Conservation (phyloP, 176 grass and related monocot species). For the Musa acuminata region DNA sequence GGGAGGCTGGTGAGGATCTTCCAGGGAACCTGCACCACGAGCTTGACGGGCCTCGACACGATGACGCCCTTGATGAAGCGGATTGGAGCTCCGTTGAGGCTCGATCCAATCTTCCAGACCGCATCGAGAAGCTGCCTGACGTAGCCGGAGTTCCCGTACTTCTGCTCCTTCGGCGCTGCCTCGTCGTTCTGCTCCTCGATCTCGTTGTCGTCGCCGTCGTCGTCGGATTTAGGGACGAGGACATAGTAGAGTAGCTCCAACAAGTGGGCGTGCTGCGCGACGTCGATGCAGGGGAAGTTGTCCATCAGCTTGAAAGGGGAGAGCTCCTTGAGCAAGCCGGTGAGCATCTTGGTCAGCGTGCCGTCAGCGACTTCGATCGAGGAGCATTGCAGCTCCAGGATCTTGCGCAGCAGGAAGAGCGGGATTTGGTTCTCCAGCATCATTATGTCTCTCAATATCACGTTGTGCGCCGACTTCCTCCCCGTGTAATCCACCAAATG, state of each 20-base stretch:
- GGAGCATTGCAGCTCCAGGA: constrained; percentile 45
- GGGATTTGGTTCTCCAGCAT: constrained; percentile 96
- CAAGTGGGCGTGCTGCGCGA: constrained; percentile 43
- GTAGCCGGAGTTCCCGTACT: constrained; percentile 17
- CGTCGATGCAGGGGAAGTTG: constrained; percentile 42
- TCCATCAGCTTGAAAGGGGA: constrained; percentile 67
- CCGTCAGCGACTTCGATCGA: constrained; percentile 29
- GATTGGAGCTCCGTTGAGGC: constrained; percentile 33
- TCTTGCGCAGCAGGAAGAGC: constrained; percentile 48
- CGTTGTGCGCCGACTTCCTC: constrained; percentile 50
- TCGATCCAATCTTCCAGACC: constrained; percentile 33
- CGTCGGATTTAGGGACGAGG: constrained; percentile 39
- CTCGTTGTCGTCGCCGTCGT: constrained; percentile 37
- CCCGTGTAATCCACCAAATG: constrained; percentile 70
- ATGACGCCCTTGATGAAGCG: constrained; percentile 39
- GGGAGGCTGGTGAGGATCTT: constrained; percentile 67
- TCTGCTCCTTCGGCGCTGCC: not conserved
- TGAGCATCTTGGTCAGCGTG: constrained; percentile 47
- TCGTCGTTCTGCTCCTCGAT: constrained; percentile 29
- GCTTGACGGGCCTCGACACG: constrained; percentile 23
- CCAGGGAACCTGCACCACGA: constrained; percentile 66
- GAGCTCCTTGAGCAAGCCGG: constrained; percentile 52
- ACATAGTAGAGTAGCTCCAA: constrained; percentile 64
- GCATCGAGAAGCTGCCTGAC: constrained; percentile 41
- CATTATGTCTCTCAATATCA: constrained; percentile 59